Percentiles rank a stretch among this genome's conserved stretches.
phyloP scores from a whole-genome alignment of 1,284 basidiomycete species.

The Apiotrichum laibachii region DNA sequence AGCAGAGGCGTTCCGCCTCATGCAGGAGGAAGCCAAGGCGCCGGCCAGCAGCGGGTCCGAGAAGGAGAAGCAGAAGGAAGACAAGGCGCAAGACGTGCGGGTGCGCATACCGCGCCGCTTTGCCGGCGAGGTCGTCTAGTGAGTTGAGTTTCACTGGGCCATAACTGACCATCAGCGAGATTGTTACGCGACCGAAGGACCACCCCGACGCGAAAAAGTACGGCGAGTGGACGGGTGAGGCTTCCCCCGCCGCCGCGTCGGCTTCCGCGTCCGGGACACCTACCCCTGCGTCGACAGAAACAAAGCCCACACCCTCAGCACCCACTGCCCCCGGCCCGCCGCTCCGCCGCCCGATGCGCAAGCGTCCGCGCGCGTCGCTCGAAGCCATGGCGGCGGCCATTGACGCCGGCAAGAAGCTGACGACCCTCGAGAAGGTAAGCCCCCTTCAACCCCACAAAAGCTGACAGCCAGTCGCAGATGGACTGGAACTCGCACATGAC shows the following conservation, averaged over 20 bases:
- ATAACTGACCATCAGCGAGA: slow-evolving; percentile 37
- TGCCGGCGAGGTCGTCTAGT: slow-evolving; percentile 48
- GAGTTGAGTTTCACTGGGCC: slow-evolving; percentile 12
- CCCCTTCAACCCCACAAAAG: neutral
- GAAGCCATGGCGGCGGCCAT: slow-evolving; percentile 48
- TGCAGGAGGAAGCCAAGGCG: slow-evolving; percentile 13
- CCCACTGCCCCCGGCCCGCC: slow-evolving; percentile 10
- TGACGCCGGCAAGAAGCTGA: slow-evolving; percentile 50
- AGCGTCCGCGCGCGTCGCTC: slow-evolving; percentile 45
- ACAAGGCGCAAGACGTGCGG: slow-evolving; percentile 36
- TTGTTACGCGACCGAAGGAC: slow-evolving; percentile 29
- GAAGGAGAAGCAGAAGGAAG: slow-evolving; percentile 7
- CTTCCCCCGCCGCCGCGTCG: neutral
- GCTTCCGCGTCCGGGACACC: neutral
- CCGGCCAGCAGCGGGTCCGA: neutral
- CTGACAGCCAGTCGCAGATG: slow-evolving; percentile 41
- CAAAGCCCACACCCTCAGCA: neutral
- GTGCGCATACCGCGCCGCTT: slow-evolving; percentile 43
- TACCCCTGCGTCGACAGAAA: slow-evolving; percentile 1
- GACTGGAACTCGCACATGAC: slow-evolving; percentile 48
- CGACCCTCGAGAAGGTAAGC: slow-evolving; percentile 49
- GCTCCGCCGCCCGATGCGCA: slow-evolving; percentile 26
- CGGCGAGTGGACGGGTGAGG: slow-evolving; percentile 16
- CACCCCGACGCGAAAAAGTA: slow-evolving; percentile 44
- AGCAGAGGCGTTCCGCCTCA: slow-evolving; percentile 15